Evolutionary conservation across 139 green algal genomes (phyloP).

Genomic region (Chlorella sp.): DNA sequence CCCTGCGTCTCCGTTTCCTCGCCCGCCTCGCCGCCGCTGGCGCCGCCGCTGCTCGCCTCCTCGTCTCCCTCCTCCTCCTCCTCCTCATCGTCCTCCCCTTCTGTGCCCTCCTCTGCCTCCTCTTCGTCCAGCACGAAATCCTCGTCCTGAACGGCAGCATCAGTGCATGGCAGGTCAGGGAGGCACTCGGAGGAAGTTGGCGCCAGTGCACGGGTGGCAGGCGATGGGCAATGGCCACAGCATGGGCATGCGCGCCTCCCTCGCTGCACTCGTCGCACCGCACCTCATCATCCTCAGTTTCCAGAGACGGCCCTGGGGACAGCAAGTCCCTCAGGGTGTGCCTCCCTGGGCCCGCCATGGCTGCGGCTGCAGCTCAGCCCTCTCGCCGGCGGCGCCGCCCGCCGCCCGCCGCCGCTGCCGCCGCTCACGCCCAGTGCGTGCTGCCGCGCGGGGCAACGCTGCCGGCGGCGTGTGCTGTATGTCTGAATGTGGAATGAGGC

Average conservation of each 20-base stretch:
- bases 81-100: background rate
- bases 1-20: too few relatives aligned
- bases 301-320: slow-evolving; percentile 27
- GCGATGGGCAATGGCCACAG: background rate
- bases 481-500: too few relatives aligned
- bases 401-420: background rate
- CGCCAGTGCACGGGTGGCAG: background rate
- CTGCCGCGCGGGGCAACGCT: too few relatives aligned
- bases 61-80: background rate
- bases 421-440: background rate
- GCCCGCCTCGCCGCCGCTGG: background rate
- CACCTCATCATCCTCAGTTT: slow-evolving; percentile 43
- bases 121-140: slow-evolving; percentile 15
- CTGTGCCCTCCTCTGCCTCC: background rate
- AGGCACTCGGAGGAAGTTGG: too few relatives aligned
- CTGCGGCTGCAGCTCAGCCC: background rate
- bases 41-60: background rate
- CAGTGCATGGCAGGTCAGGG: too few relatives aligned
- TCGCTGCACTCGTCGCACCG: background rate
- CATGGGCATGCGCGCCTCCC: background rate
- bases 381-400: background rate
- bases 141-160: slow-evolving; percentile 3
- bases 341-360: background rate
- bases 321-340: slow-evolving; percentile 3
- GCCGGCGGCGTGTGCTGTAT: too few relatives aligned